phyloP scores from a whole-genome alignment of 768 basidiomycete species.

The Russula griseocarnosa region DNA sequence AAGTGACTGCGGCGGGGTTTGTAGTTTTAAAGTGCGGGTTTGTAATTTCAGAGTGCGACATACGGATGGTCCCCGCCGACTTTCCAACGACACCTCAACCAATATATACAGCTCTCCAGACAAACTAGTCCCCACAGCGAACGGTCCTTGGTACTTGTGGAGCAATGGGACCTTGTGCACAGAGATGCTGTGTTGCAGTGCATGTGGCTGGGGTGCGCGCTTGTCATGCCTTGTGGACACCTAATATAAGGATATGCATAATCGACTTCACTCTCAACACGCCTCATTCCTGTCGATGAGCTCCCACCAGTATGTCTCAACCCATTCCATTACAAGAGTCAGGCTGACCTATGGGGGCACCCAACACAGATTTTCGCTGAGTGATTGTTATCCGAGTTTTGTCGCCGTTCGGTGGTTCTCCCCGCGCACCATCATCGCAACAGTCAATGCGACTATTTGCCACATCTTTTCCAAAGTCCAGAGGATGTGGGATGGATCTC shows the following conservation, averaged over 20 bases:
- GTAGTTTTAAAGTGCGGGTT: not conserved
- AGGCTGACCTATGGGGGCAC: not conserved
- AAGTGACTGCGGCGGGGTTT: not conserved
- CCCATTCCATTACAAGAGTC: not conserved
- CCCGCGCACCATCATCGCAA: not conserved
- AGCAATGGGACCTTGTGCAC: not conserved
- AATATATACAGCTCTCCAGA: not conserved
- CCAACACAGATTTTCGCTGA: not conserved
- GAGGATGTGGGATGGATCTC: constrained; percentile 12
- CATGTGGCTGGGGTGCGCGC: constrained; percentile 22
- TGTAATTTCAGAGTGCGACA: not conserved
- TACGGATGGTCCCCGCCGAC: not conserved
- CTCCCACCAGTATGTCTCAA: constrained; percentile 11
- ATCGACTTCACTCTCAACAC: not conserved
- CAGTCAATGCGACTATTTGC: constrained; percentile 15
- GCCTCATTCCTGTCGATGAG: not conserved
- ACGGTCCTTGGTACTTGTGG: not conserved
- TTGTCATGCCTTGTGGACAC: not conserved
- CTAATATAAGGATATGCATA: constrained; percentile 12
- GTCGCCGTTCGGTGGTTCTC: not conserved
- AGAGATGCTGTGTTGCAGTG: constrained; percentile 11
- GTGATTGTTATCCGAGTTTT: not conserved
- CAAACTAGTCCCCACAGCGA: not conserved
- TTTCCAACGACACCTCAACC: not conserved
- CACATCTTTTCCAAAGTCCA: constrained; percentile 8